These are phyloP conservation scores for Colletotrichum gloeosporioides DNA, from an alignment of 2,329 filamentous ascomycete genomes.

Conservation along the genomic window DNA sequence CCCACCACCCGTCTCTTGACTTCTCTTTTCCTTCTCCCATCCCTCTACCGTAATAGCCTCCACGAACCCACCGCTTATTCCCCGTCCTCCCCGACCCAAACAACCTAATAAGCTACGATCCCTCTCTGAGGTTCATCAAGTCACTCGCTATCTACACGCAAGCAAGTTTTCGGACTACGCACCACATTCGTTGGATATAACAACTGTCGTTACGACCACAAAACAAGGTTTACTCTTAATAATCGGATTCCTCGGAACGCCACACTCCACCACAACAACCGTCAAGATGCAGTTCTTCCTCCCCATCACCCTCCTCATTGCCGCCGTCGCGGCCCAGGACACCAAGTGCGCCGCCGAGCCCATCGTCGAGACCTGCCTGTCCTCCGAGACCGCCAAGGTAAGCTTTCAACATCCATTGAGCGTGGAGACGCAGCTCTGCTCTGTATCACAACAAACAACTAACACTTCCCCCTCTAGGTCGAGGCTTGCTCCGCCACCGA, in stretches of 20 bases:
- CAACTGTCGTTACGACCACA: neutral
- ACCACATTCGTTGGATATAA: slow-evolving; percentile 9
- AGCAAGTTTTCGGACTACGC: neutral
- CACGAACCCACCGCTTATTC: slow-evolving; percentile 15
- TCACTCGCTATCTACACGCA: slow-evolving; percentile 9
- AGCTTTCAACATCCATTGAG: neutral
- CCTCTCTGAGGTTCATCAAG: slow-evolving; percentile 11
- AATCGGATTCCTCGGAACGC: neutral
- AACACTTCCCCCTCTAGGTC: slow-evolving; percentile 29
- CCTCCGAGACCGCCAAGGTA: slow-evolving; percentile 43
- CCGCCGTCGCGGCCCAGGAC: slow-evolving; percentile 32
- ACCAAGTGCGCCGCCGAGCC: slow-evolving; percentile 47
- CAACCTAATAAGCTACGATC: neutral
- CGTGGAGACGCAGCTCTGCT: too few species aligned
- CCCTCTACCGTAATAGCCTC: slow-evolving; percentile 17
- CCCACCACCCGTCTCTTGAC: neutral
- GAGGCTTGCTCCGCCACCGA: slow-evolving; percentile 42
- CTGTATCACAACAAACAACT: neutral
- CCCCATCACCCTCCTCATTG: slow-evolving; percentile 39
- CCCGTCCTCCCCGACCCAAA: neutral
- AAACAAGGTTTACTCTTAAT: neutral
- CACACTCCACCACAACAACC: neutral
- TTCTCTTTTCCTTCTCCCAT: neutral
- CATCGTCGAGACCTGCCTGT: slow-evolving; percentile 52
- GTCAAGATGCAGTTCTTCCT: slow-evolving; percentile 52